These are phyloP conservation scores for Carnegiea gigantea DNA, from an alignment of 179 eudicot species.

Conservation along the genomic window DNA sequence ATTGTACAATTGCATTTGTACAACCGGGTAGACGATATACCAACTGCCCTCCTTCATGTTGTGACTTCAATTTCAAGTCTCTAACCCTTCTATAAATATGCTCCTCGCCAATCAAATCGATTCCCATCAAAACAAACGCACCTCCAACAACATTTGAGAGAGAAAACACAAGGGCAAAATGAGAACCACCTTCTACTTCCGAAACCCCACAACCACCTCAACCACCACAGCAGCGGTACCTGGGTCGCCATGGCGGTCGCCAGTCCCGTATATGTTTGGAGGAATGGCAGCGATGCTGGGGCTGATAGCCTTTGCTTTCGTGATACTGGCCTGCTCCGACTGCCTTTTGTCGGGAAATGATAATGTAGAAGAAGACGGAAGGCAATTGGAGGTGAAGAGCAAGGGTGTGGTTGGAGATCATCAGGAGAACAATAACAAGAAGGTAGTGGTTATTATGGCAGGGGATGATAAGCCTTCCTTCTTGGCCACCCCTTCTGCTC, in stretches of 20 bases:
- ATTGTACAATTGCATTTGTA: too few species aligned
- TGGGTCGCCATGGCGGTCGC: slow-evolving; percentile 63
- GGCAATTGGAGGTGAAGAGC: slow-evolving; percentile 22
- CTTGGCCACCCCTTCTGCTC: slow-evolving; percentile 45
- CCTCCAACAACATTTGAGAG: background rate
- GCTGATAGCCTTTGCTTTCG: slow-evolving; percentile 68
- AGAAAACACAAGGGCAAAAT: background rate
- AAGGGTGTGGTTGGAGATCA: slow-evolving; percentile 14
- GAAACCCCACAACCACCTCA: too few species aligned
- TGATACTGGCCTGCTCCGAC: slow-evolving; percentile 73
- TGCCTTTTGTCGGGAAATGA: slow-evolving; percentile 47
- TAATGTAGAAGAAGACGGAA: slow-evolving; percentile 14
- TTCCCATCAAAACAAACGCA: background rate
- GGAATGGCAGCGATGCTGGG: slow-evolving; percentile 85
- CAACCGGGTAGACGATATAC: too few species aligned
- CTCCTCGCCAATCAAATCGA: background rate
- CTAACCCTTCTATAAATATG: background rate
- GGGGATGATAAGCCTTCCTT: slow-evolving; percentile 57
- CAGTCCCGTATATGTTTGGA: slow-evolving; percentile 79
- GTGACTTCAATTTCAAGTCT: background rate
- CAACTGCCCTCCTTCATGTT: too few species aligned
- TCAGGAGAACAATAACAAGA: slow-evolving; percentile 39
- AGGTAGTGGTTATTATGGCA: slow-evolving; percentile 62
- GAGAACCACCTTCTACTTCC: slow-evolving; percentile 20
- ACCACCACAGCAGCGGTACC: slow-evolving; percentile 5